These are phyloP conservation scores for Saccharomycopsis schoenii DNA, from an alignment of 805 yeast species.

Conservation along the genomic window DNA sequence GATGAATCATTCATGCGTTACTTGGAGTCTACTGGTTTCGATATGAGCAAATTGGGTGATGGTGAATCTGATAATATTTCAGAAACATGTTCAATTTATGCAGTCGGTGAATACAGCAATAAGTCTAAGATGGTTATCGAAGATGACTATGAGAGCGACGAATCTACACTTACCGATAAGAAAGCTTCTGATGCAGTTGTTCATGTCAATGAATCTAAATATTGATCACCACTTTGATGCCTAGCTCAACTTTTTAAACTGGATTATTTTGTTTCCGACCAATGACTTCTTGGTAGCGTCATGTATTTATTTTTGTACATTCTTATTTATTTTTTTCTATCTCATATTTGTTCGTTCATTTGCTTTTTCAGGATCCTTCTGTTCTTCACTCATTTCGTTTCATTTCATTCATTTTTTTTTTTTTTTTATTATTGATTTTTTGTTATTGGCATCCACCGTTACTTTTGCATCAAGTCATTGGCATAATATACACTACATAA, in stretches of 20 bases:
- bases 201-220: neutral
- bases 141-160: neutral
- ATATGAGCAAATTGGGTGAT: conserved; percentile 45
- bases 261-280: too few species aligned
- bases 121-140: neutral
- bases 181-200: neutral
- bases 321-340: neutral
- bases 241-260: neutral
- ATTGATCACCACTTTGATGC: neutral
- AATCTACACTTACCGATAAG: neutral
- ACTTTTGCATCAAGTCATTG: neutral
- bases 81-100: neutral
- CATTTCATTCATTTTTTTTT: too few species aligned
- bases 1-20: conserved; percentile 63
- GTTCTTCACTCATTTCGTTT: too few species aligned
- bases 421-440: too few species aligned
- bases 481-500: neutral
- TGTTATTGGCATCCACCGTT: neutral
- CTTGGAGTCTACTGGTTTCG: conserved; percentile 60
- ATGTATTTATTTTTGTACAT: neutral
- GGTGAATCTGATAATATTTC: conserved; percentile 9
- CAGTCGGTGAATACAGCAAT: neutral
- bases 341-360: neutral
- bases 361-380: neutral
- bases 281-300: too few species aligned